These are phyloP conservation scores for Papilionanthe hybrid DNA, from an alignment of 116 monocot genomes.

Conservation along the genomic window DNA sequence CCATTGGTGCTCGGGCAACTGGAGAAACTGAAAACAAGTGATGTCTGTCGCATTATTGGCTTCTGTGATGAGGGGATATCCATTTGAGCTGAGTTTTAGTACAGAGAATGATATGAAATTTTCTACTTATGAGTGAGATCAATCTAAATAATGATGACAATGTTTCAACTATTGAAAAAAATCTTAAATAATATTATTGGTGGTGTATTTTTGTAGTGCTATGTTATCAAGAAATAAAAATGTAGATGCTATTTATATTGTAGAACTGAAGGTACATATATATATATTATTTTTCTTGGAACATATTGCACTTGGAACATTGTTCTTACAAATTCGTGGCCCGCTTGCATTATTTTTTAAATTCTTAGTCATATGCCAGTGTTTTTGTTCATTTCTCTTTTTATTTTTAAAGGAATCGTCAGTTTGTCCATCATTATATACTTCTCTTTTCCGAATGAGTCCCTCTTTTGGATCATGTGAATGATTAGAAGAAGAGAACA, in stretches of 20 bases:
- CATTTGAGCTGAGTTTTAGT: background rate
- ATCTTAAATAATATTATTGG: background rate
- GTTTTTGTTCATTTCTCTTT: no score
- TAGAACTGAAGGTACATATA: background rate
- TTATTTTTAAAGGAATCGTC: no score
- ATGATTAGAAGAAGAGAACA: no score
- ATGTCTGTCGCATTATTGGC: slow-evolving; percentile 3
- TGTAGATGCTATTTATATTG: background rate
- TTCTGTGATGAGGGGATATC: background rate
- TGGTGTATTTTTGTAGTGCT: background rate
- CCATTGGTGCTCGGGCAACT: slow-evolving; percentile 10
- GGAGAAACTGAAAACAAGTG: slow-evolving; percentile 10
- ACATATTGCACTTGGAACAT: background rate
- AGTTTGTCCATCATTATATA: no score
- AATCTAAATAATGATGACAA: background rate
- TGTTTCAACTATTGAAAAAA: background rate
- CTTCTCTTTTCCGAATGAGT: no score
- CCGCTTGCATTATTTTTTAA: no score
- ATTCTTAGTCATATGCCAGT: no score
- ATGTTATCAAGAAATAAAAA: background rate
- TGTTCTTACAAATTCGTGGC: no score
- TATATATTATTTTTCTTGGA: background rate
- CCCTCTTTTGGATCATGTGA: no score
- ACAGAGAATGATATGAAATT: background rate
- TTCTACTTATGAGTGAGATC: background rate